A percentile compares a stretch with the other conserved stretches of the same genome.
Evolutionary conservation across 2,329 filamentous ascomycete species (phyloP).

Genomic region (Albifimbria verrucaria): DNA sequence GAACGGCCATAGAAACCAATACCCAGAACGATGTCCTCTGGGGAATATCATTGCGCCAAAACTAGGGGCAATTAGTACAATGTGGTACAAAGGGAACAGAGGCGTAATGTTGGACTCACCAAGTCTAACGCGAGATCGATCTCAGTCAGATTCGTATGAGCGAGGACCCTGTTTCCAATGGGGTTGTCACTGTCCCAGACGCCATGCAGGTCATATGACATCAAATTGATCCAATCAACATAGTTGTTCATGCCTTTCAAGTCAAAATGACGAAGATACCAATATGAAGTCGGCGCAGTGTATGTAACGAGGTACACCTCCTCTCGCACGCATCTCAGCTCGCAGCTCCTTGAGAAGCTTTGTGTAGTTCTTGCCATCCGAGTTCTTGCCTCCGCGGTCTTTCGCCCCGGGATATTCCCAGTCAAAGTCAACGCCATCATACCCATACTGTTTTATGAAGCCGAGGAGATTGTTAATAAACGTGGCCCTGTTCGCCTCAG

Average conservation of each 20-base stretch:
- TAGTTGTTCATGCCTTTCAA: background rate
- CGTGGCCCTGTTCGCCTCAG: constrained; percentile 1
- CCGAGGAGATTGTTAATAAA: constrained; percentile 6
- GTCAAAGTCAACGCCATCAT: constrained; percentile 14
- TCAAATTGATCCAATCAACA: constrained; percentile 11
- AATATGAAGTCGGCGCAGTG: constrained; percentile 9
- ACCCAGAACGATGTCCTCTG: background rate
- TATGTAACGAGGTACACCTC: constrained; percentile 8
- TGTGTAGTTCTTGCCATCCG: constrained; percentile 14
- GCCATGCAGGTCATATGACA: background rate
- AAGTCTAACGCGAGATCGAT: constrained; percentile 4
- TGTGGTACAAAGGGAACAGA: background rate
- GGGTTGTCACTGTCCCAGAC: background rate
- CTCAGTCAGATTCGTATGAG: constrained; percentile 3
- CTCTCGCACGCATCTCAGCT: constrained; percentile 5
- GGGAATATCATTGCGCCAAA: constrained; percentile 1
- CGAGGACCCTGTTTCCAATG: constrained; percentile 1
- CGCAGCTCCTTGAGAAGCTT: constrained; percentile 12
- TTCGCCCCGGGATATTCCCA: constrained; percentile 9
- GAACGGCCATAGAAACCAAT: background rate
- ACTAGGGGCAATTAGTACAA: background rate
- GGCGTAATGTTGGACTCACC: background rate
- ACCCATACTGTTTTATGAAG: constrained; percentile 6
- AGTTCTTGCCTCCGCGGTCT: constrained; percentile 4
- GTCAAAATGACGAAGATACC: constrained; percentile 19